Evolutionary conservation across 2,329 filamentous ascomycete genomes (phyloP).

Genomic region (Verticillium nubilum): DNA sequence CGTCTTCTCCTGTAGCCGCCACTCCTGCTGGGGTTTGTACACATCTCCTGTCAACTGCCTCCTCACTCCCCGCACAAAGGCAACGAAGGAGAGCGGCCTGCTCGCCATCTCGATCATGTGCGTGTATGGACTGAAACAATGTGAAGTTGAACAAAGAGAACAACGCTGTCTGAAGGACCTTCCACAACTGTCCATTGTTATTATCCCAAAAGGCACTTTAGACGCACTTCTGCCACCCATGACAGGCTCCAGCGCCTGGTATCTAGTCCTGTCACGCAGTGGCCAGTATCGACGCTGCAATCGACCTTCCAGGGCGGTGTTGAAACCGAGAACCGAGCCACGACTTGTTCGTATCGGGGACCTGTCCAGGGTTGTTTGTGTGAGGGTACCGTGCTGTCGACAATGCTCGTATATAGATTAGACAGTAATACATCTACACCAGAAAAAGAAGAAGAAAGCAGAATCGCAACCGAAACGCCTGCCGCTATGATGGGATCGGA

Average conservation of each 20-base stretch:
- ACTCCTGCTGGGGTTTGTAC: not conserved
- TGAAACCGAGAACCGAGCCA: not conserved
- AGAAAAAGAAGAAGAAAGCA: conserved; percentile 33
- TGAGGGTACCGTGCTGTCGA: conserved; percentile 3
- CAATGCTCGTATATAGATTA: conserved; percentile 39
- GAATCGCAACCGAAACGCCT: conserved; percentile 45
- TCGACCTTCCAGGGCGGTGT: not conserved
- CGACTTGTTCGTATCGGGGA: not conserved
- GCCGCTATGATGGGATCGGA: conserved; percentile 42
- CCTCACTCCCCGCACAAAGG: not conserved
- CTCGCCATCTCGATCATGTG: not conserved
- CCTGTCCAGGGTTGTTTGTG: not conserved
- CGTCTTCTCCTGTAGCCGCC: not conserved
- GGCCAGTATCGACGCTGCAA: not conserved
- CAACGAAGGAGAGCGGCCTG: not conserved
- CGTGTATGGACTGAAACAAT: conserved; percentile 12
- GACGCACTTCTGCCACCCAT: not conserved
- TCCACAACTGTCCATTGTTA: conserved; percentile 3
- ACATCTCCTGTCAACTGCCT: not conserved
- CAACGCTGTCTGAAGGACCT: conserved; percentile 8
- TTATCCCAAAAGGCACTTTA: conserved; percentile 1
- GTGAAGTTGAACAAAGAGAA: conserved; percentile 12
- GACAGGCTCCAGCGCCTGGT: not conserved
- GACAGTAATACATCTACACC: conserved; percentile 46
- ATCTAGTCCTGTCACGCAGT: not conserved